Conservation (phyloP, 805 yeast genomes). For the Starmerella apicola region DNA sequence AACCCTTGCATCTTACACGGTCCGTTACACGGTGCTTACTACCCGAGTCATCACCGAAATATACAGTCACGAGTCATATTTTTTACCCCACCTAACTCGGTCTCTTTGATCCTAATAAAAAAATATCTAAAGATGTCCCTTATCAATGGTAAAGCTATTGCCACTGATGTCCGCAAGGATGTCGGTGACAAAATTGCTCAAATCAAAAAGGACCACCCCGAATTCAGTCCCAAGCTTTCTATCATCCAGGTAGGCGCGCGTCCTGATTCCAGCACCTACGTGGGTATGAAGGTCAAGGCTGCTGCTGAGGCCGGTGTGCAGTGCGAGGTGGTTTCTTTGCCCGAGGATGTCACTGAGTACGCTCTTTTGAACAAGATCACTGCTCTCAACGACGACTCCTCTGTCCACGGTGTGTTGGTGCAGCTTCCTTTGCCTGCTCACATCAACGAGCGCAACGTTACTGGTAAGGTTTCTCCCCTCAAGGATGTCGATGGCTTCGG, state of each 20-base stretch:
- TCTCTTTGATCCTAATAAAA: no score
- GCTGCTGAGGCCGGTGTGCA: slow-evolving; percentile 70
- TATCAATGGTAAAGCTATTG: slow-evolving; percentile 57
- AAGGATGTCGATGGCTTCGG: slow-evolving; percentile 97
- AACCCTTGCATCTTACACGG: no score
- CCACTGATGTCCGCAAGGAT: slow-evolving; percentile 38
- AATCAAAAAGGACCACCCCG: slow-evolving; percentile 32
- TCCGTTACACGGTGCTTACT: no score
- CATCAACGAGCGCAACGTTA: slow-evolving; percentile 64
- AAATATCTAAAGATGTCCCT: slow-evolving; percentile 19
- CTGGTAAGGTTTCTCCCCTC: slow-evolving; percentile 64
- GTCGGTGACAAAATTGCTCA: slow-evolving; percentile 38
- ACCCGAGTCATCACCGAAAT: no score
- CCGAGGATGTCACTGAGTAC: slow-evolving; percentile 48
- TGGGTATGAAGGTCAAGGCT: slow-evolving; percentile 80
- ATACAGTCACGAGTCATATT: no score
- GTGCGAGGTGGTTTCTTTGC: slow-evolving; percentile 53
- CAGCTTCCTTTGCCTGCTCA: slow-evolving; percentile 83
- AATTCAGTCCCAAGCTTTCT: slow-evolving; percentile 60
- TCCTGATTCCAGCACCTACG: slow-evolving; percentile 86
- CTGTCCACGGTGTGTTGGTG: slow-evolving; percentile 75
- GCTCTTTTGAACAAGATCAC: slow-evolving; percentile 46
- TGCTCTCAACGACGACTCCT: slow-evolving; percentile 55
- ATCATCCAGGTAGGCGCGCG: slow-evolving; percentile 84
- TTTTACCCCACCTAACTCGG: no score